Conservation (phyloP, 257 asterid species). For the Voacanga thouarsii region DNA sequence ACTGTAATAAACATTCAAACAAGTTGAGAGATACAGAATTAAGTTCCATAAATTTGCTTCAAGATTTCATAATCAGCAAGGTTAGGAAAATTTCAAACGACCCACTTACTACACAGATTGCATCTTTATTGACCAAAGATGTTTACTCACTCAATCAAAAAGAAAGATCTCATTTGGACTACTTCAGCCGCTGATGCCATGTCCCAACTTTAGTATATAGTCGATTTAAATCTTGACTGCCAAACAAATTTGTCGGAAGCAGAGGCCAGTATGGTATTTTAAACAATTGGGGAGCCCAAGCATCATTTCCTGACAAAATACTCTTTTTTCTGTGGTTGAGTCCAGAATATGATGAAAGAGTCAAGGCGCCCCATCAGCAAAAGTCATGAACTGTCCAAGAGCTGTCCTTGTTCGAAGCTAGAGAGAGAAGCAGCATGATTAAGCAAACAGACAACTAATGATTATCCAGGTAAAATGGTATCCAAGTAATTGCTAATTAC, state of each 20-base stretch:
- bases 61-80: background rate
- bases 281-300: constrained; percentile 28
- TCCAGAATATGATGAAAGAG: constrained; percentile 18
- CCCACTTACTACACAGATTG: background rate
- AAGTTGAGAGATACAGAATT: background rate
- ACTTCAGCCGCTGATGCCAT: constrained; percentile 3
- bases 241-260: background rate
- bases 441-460: constrained; percentile 6
- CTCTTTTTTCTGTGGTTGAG: constrained; percentile 14
- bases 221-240: background rate
- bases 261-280: background rate
- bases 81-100: background rate
- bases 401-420: constrained; percentile 77
- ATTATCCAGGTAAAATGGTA: constrained; percentile 14
- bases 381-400: constrained; percentile 52
- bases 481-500: constrained; percentile 33
- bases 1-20: background rate
- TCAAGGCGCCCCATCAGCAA: constrained; percentile 55
- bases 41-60: background rate
- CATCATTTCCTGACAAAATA: constrained; percentile 22
- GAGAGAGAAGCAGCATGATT: constrained; percentile 17
- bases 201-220: background rate
- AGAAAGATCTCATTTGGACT: background rate
- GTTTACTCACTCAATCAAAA: constrained; percentile 12
- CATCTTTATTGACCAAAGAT: constrained; percentile 8